A percentile compares a stretch with the other conserved stretches of the same genome.
phyloP scores from a whole-genome alignment of 352 stramenopile genomes.

The Ophiocytium majus region DNA sequence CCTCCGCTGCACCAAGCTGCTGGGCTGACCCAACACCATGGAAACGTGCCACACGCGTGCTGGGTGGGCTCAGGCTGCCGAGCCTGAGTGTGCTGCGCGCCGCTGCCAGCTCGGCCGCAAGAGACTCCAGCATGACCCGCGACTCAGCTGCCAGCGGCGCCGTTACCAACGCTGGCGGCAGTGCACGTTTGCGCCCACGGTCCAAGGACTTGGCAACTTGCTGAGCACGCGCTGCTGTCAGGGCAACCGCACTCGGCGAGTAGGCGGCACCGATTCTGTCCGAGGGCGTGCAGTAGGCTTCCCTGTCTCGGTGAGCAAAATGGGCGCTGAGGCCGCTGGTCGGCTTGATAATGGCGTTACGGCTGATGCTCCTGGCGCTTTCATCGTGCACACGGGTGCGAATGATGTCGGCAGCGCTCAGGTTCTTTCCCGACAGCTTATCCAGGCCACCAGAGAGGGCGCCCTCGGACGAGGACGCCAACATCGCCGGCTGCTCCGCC shows the following conservation, averaged over 20 bases:
- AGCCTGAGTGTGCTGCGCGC: slow-evolving; percentile 33
- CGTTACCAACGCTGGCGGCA: slow-evolving; percentile 24
- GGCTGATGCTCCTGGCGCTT: slow-evolving; percentile 42
- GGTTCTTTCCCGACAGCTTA: background rate
- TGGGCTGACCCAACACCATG: background rate
- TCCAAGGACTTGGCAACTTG: slow-evolving; percentile 46
- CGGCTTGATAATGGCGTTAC: slow-evolving; percentile 16
- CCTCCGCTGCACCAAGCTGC: background rate
- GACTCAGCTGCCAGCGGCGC: slow-evolving; percentile 46
- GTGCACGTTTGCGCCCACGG: background rate
- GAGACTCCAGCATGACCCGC: slow-evolving; percentile 41
- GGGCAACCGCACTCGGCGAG: slow-evolving; percentile 34
- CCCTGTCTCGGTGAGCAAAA: slow-evolving; percentile 30
- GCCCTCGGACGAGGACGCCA: background rate
- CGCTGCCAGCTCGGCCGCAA: slow-evolving; percentile 38
- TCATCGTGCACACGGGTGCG: slow-evolving; percentile 36
- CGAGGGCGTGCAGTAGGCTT: slow-evolving; percentile 55
- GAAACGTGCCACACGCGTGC: background rate
- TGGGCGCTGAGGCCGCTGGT: slow-evolving; percentile 29
- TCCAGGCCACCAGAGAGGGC: background rate
- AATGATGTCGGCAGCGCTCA: slow-evolving; percentile 42
- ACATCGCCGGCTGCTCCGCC: background rate
- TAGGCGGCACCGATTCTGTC: slow-evolving; percentile 59
- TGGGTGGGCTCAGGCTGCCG: background rate
- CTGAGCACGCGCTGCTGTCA: slow-evolving; percentile 53